Conservation (phyloP, 139 green algal genomes). For the Gonium pectorale region DNA sequence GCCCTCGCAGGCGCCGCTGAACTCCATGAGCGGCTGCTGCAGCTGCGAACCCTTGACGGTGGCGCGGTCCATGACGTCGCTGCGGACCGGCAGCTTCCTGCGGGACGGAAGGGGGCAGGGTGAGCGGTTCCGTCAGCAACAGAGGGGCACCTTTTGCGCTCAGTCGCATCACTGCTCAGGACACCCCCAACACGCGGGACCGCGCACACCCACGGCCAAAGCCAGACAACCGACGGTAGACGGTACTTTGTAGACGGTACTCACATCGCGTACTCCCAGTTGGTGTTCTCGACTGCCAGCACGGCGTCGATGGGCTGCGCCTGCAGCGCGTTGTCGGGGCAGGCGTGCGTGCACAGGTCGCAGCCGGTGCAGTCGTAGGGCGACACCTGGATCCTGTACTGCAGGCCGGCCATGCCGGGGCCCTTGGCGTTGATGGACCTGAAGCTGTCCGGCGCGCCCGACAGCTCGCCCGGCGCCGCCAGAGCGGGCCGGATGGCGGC, state of each 20-base stretch:
- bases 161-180: too few relatives aligned
- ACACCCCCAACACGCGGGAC: too few relatives aligned
- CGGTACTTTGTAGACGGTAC: too few relatives aligned
- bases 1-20: slow-evolving; percentile 70
- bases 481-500: slow-evolving; percentile 70
- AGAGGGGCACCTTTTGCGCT: too few relatives aligned
- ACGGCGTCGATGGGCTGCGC: slow-evolving; percentile 48
- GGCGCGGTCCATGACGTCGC: slow-evolving; percentile 60
- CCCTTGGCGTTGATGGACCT: slow-evolving; percentile 49
- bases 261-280: slow-evolving; percentile 61
- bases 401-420: slow-evolving; percentile 47
- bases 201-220: too few relatives aligned
- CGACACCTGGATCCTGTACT: slow-evolving; percentile 76
- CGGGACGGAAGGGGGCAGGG: background rate
- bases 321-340: slow-evolving; percentile 66
- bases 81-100: slow-evolving; percentile 45
- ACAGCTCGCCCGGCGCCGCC: slow-evolving; percentile 53
- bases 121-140: too few relatives aligned
- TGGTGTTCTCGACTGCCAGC: slow-evolving; percentile 49
- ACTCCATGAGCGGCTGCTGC: slow-evolving; percentile 69
- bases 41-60: slow-evolving; percentile 69
- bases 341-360: slow-evolving; percentile 71
- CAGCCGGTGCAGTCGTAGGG: slow-evolving; percentile 75
- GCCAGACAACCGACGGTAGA: too few relatives aligned
- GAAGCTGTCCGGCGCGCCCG: slow-evolving; percentile 53